Percentiles rank a stretch among this genome's conserved stretches.
Evolutionary conservation across 2,329 filamentous ascomycete species (phyloP).

Genomic region (Aureobasidium pullulans): DNA sequence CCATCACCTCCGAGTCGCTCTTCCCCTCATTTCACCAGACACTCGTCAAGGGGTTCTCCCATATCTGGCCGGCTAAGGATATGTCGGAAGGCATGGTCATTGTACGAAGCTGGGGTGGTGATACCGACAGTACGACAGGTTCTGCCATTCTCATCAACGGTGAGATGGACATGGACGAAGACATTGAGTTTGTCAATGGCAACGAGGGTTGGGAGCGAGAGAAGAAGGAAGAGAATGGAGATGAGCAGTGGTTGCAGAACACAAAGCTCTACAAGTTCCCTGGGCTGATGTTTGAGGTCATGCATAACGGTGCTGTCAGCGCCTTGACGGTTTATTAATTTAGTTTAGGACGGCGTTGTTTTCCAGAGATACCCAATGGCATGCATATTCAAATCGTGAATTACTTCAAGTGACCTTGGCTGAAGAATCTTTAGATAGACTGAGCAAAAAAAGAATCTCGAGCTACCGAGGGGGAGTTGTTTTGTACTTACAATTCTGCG

Average conservation of each 20-base stretch:
- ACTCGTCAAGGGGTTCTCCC: slow-evolving; percentile 64
- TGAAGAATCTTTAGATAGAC: too few species aligned
- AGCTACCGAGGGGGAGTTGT: neutral
- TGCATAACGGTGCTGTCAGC: slow-evolving; percentile 86
- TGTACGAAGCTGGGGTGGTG: slow-evolving; percentile 29
- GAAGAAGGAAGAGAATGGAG: slow-evolving; percentile 34
- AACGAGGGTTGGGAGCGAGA: slow-evolving; percentile 18
- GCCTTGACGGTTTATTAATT: slow-evolving; percentile 75
- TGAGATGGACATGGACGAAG: slow-evolving; percentile 29
- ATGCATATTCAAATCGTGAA: neutral
- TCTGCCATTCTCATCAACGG: slow-evolving; percentile 28
- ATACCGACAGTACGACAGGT: slow-evolving; percentile 20
- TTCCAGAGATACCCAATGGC: neutral
- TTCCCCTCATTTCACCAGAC: slow-evolving; percentile 65
- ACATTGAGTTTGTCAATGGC: slow-evolving; percentile 19
- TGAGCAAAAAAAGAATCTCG: neutral
- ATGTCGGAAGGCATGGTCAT: slow-evolving; percentile 33
- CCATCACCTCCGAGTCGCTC: slow-evolving; percentile 65
- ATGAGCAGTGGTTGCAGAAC: slow-evolving; percentile 55
- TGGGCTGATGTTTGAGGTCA: slow-evolving; percentile 87
- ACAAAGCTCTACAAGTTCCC: slow-evolving; percentile 92
- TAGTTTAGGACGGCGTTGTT: neutral
- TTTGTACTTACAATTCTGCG: neutral
- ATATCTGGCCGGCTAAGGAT: slow-evolving; percentile 47
- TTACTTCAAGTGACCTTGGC: neutral